Conservation (phyloP, 768 basidiomycete genomes). For the Podaxis sp. region DNA sequence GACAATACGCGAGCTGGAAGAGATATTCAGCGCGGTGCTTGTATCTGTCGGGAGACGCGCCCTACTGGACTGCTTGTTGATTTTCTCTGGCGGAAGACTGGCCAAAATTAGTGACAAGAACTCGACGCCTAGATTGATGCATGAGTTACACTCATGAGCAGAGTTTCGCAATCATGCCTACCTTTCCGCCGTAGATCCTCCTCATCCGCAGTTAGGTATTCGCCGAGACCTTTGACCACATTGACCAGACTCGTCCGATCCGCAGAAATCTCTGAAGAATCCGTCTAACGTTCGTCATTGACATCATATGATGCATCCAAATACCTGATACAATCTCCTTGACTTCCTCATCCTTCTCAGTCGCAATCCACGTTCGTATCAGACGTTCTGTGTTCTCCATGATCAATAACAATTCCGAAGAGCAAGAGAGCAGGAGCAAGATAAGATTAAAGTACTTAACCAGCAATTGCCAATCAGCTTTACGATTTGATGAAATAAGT, state of each 20-base stretch:
- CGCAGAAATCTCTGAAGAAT: slow-evolving; percentile 42
- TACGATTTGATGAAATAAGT: slow-evolving; percentile 7
- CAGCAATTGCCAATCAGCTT: neutral
- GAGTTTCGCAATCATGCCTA: slow-evolving; percentile 24
- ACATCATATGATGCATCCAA: slow-evolving; percentile 17
- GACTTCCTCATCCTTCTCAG: slow-evolving; percentile 58
- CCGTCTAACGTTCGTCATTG: neutral
- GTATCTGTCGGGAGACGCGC: neutral
- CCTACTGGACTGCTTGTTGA: slow-evolving; percentile 84
- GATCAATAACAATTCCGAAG: neutral
- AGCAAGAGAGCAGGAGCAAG: neutral
- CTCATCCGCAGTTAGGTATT: slow-evolving; percentile 86
- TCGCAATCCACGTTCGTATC: slow-evolving; percentile 72
- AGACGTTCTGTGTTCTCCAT: slow-evolving; percentile 45
- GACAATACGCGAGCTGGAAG: slow-evolving; percentile 74
- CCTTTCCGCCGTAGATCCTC: slow-evolving; percentile 79
- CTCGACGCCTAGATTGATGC: slow-evolving; percentile 62
- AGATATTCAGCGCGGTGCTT: neutral
- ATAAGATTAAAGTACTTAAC: slow-evolving; percentile 9
- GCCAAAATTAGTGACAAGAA: slow-evolving; percentile 74
- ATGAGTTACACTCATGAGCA: neutral
- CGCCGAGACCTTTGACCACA: slow-evolving; percentile 83
- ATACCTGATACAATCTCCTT: slow-evolving; percentile 58
- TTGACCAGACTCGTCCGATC: slow-evolving; percentile 63
- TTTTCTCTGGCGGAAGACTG: slow-evolving; percentile 53